These are phyloP conservation scores for Astrothelium subdiscretum DNA, from an alignment of 495 filamentous ascomycete species.

Conservation along the genomic window DNA sequence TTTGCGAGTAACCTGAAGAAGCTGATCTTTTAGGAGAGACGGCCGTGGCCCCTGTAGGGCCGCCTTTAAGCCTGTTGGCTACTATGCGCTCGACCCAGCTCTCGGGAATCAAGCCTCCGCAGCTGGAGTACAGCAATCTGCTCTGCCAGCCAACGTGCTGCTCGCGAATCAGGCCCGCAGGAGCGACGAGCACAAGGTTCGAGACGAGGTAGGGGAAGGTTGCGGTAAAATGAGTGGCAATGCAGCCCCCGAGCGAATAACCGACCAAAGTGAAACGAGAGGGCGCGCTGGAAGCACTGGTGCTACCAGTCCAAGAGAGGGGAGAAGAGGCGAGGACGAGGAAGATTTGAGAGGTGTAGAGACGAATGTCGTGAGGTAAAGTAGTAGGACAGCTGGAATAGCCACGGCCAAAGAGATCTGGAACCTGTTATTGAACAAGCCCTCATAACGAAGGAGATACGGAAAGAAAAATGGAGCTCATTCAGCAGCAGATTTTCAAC, in stretches of 20 bases:
- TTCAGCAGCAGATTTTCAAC: neutral
- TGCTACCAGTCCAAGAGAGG: slow-evolving; percentile 46
- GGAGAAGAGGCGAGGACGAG: slow-evolving; percentile 58
- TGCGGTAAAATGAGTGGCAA: slow-evolving; percentile 61
- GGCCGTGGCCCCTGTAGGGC: slow-evolving; percentile 1
- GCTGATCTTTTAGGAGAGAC: neutral
- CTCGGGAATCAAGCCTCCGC: slow-evolving; percentile 44
- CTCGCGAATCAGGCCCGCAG: slow-evolving; percentile 57
- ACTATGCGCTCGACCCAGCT: slow-evolving; percentile 43
- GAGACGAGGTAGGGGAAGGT: slow-evolving; percentile 56
- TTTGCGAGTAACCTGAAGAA: too few relatives aligned
- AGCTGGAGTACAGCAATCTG: slow-evolving; percentile 47
- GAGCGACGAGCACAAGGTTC: slow-evolving; percentile 61
- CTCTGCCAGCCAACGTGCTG: slow-evolving; percentile 49
- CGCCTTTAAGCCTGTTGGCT: slow-evolving; percentile 35
- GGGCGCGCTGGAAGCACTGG: neutral
- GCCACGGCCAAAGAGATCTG: slow-evolving; percentile 67
- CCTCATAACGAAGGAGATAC: neutral
- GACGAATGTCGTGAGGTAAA: slow-evolving; percentile 56
- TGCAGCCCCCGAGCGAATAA: slow-evolving; percentile 76
- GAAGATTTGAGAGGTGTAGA: slow-evolving; percentile 67
- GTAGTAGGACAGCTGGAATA: slow-evolving; percentile 59
- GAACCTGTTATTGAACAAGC: neutral
- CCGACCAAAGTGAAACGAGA: slow-evolving; percentile 56
- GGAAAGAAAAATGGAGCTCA: neutral